Evolutionary conservation across 2,329 filamentous ascomycete genomes (phyloP), one percentile per base, ranked within the genome.

Genomic region (Claviceps purpurea): DNA sequence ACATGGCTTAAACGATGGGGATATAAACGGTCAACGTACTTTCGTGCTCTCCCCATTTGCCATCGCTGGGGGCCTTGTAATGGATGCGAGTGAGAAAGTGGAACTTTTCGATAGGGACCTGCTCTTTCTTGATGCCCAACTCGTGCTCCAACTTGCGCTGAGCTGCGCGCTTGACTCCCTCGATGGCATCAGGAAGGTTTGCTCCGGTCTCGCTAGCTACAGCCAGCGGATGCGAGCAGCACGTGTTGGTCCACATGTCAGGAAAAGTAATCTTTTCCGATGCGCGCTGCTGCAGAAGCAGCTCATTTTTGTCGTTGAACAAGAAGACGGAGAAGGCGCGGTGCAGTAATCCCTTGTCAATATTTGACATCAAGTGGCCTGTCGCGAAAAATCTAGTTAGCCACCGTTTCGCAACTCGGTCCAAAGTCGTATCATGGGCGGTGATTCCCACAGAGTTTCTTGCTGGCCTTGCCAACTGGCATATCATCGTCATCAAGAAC

Each of bases 191-290:
- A 49, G 84, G 77, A 44, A 98, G 76, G 59, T 85, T 85, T 37
- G 82, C 79, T 56, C 93, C 93, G 26, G 89, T 95, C 79, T 98
- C 93, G 58, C 85, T 85, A 8, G 93, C 87, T 59, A 96, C 86
- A 52, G 88, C 87, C 55, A 98, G 78, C 5, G 93, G 93, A 70
- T 98, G 93, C 41, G 93, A 98, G 76, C 93, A 98, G 78, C 93
- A 98, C 37, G 93, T 98, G 73, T 98, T 98, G 57, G 93, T 98
- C 93, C 93, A 98, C 85, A 96, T 90, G 67, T 95, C 89, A 48
- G 93, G 91, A 73, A 98, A 98, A 6, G 93, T 98, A 65, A 98
- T 98, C 76, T 98, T 98, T 74, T 97, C 91, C 42, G 83, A 75
- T 30, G 93, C 93, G 59, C 93, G 87, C 75, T 97, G 93, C 73